phyloP scores from a whole-genome alignment of 164 flowering plant genomes.

The Aristolochia fimbriata region DNA sequence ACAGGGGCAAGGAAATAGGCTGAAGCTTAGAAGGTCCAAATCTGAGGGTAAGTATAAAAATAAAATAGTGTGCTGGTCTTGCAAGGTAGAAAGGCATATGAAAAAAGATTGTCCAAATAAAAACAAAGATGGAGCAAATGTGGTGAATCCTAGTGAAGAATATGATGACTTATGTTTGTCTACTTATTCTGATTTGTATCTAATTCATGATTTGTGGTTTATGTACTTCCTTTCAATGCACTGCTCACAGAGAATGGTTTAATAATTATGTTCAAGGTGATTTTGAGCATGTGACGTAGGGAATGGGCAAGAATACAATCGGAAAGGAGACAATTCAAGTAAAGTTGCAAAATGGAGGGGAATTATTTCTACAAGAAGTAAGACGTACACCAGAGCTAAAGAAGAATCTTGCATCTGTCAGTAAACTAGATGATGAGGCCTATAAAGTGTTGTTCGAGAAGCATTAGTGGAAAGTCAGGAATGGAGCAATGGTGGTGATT shows the following conservation, averaged over 20 bases:
- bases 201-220: neutral
- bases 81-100: neutral
- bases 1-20: no score
- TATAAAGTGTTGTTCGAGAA: neutral
- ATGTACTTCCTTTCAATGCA: no score
- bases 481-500: neutral
- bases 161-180: neutral
- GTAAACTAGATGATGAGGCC: neutral
- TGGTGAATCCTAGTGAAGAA: no score
- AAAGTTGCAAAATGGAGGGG: neutral
- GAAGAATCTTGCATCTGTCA: neutral
- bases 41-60: neutral
- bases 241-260: no score
- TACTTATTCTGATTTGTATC: neutral
- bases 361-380: neutral
- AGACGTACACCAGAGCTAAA: neutral
- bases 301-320: neutral
- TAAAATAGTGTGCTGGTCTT: neutral
- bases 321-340: neutral
- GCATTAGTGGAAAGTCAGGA: neutral
- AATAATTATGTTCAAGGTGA: neutral
- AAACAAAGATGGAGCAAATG: neutral
- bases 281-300: neutral
- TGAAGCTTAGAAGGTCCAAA: no score
- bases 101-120: neutral